Base-by-base conservation (phyloP, 192 early-diverging fungal genomes). In the Paraglomus occultum region DNA sequence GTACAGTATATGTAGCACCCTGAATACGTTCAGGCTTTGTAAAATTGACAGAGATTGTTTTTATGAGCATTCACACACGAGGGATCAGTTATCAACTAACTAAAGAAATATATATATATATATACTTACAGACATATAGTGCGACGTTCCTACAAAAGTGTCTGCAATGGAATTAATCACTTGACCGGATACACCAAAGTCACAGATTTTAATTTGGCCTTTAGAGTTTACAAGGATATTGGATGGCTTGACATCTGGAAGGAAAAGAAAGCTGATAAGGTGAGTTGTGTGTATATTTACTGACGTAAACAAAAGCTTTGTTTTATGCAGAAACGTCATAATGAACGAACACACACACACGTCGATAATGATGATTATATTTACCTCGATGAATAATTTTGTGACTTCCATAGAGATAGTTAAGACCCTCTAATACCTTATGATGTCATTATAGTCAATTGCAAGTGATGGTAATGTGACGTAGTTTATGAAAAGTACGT, bases 381-480 rank as follows among this genome's bases (percentile, higher is more conserved):
- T 54, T 80, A 93, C 92, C 92, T 83, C 98, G 80, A 77, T 99
- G 98, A 79, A 99, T 92, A 58, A 99, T 95, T 23, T 90, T 84
- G 65, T 96, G 86, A 69, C 89, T 84, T 47, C 91, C 86, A 76
- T 97, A 94, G 10, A 99, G 82, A 75, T 99, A 92, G 71, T 84
- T 90, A 60, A 92, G 75, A 0, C 89, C 89, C 73, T 90, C 87
- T 47, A 91, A 82, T 6, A 90, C 83, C 80, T 81, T 49, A 51
- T 48, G 38, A 51, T 66, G 15, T n/a, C 15, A n/a, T n/a, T 18
- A 47, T 48, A 64, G 38, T 66, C 39, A 62, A 18, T 31, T 31
- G 31, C 31, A 31, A 31, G 31, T 31, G 31, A 3, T 31, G 31
- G 31, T 31, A 31, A 31, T 31, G 31, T 31, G 31, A 31, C 31